phyloP scores from a whole-genome alignment of 2,329 filamentous ascomycete genomes.

The Lasiodiplodia sp. region DNA sequence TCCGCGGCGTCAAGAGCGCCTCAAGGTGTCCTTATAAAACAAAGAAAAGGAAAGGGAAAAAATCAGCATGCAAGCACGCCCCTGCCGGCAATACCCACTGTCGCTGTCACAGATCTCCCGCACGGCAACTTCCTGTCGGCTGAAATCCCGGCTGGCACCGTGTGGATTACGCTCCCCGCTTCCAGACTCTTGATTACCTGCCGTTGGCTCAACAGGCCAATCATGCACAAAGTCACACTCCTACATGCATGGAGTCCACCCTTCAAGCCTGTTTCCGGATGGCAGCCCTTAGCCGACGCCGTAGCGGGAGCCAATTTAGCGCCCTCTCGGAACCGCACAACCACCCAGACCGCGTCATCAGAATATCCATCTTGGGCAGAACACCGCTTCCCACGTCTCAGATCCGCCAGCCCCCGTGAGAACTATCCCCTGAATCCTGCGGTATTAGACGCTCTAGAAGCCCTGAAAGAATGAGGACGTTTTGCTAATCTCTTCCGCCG shows the following conservation, averaged over 20 bases:
- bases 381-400: constrained; percentile 3
- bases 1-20: not conserved
- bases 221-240: not conserved
- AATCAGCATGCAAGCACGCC: not conserved
- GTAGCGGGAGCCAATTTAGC: constrained; percentile 4
- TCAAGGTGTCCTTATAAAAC: not conserved
- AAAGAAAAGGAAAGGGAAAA: not conserved
- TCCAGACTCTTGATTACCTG: not conserved
- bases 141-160: not conserved
- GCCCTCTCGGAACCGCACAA: not conserved
- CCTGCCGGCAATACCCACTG: not conserved
- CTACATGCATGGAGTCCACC: not conserved
- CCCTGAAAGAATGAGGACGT: not conserved
- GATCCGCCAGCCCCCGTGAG: not conserved
- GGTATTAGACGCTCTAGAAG: not conserved
- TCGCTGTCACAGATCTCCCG: not conserved
- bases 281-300: not conserved
- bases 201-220: not conserved
- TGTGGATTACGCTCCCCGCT: not conserved
- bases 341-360: constrained; percentile 2
- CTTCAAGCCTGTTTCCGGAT: not conserved
- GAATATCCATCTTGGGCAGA: not conserved
- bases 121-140: not conserved
- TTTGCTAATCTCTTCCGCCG: not conserved
- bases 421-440: not conserved